Conservation (phyloP, 805 yeast species). For the Ogataea pignaliae region DNA sequence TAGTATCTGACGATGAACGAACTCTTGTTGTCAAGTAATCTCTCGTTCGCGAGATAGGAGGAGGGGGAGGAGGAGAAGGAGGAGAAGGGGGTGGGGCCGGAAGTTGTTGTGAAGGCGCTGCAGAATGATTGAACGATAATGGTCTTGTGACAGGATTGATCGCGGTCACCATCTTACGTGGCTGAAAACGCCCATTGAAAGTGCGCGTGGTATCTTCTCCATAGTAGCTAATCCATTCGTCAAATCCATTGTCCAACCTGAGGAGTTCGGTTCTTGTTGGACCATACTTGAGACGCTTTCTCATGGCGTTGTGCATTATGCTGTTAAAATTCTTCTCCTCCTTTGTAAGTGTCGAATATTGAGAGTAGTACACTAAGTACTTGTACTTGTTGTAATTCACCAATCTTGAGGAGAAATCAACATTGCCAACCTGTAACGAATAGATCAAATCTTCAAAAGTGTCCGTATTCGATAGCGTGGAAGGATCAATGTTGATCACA, state of each 20-base stretch:
- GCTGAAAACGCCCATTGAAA: constrained; percentile 7
- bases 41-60: not conserved
- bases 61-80: not conserved
- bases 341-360: constrained; percentile 28
- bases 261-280: constrained; percentile 2
- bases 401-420: constrained; percentile 30
- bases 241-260: constrained; percentile 40
- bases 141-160: too few relatives aligned
- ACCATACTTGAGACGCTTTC: constrained; percentile 4
- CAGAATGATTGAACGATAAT: too few relatives aligned
- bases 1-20: not conserved
- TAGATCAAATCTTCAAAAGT: constrained; percentile 17
- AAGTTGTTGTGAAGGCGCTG: too few relatives aligned
- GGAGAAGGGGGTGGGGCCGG: not conserved
- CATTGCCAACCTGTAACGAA: constrained; percentile 28
- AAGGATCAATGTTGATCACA: constrained; percentile 38
- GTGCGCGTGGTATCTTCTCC: constrained; percentile 23
- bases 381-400: constrained; percentile 29
- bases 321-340: constrained; percentile 22
- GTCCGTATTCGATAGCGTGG: constrained; percentile 11
- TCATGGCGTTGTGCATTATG: constrained; percentile 10
- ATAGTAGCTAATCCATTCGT: constrained; percentile 36
- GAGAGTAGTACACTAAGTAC: constrained; percentile 36
- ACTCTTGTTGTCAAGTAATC: not conserved
- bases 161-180: not conserved